Evolutionary conservation across 208 protist genomes (phyloP).

Genomic region (Tritrichomonas foetus): DNA sequence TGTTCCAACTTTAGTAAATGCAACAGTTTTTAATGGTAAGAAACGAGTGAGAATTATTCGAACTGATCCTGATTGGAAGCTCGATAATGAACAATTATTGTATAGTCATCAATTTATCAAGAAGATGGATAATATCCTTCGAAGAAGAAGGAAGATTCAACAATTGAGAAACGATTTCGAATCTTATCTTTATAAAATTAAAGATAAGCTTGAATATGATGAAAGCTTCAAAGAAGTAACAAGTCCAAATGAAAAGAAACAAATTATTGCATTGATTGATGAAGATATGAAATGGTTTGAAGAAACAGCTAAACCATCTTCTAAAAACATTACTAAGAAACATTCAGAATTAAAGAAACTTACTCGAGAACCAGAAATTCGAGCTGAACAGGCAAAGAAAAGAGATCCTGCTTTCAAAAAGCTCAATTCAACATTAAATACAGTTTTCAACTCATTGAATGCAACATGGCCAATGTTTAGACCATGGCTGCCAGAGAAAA

Average conservation of each 20-base stretch:
- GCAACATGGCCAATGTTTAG: background rate
- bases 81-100: background rate
- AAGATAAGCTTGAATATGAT: background rate
- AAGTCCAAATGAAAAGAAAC: background rate
- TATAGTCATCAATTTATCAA: background rate
- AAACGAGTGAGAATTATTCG: background rate
- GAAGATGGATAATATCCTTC: background rate
- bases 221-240: background rate
- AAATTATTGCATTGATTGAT: background rate
- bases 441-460: background rate
- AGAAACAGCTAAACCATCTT: too few species aligned
- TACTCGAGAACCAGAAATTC: background rate
- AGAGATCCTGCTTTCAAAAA: background rate
- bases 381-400: background rate
- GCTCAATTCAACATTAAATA: background rate
- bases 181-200: background rate
- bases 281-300: background rate
- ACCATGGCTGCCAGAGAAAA: background rate
- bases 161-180: background rate
- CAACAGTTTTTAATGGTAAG: background rate
- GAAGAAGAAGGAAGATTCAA: background rate
- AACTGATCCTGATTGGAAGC: background rate
- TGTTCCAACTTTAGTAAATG: background rate
- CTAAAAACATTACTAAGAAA: background rate
- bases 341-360: background rate